These are phyloP conservation scores for Ustilago tritici DNA, from an alignment of 1,284 basidiomycete species.

Conservation along the genomic window DNA sequence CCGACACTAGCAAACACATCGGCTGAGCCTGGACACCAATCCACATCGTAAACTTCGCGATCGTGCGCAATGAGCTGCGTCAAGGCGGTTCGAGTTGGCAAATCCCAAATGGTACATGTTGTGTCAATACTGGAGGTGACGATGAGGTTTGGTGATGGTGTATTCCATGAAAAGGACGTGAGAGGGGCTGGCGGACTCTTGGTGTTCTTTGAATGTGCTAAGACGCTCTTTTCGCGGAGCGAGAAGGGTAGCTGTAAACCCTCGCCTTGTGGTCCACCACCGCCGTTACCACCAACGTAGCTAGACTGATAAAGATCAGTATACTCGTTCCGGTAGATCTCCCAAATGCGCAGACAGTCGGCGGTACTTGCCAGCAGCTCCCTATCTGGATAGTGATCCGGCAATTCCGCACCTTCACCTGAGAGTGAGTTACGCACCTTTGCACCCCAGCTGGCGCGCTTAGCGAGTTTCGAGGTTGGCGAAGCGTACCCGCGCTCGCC, in stretches of 20 bases:
- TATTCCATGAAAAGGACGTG: conserved; percentile 69
- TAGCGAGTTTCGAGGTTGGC: conserved; percentile 52
- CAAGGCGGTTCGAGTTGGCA: conserved; percentile 92
- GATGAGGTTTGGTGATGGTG: conserved; percentile 68
- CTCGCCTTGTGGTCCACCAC: conserved; percentile 20
- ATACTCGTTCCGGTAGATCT: conserved; percentile 57
- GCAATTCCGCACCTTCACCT: conserved; percentile 23
- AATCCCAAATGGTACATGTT: conserved; percentile 79
- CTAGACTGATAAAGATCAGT: conserved; percentile 47
- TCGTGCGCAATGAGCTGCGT: conserved; percentile 93
- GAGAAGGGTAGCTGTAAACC: conserved; percentile 47
- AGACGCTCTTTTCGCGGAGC: conserved; percentile 65
- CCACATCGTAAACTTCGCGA: conserved; percentile 95
- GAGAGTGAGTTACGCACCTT: conserved; percentile 23
- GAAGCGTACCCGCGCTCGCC: conserved; percentile 51
- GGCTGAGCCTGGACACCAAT: conserved; percentile 96
- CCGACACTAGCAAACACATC: conserved; percentile 99
- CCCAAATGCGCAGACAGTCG: conserved; percentile 68
- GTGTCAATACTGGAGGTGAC: conserved; percentile 75
- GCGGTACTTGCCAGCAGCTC: conserved; percentile 68
- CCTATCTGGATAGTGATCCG: conserved; percentile 60
- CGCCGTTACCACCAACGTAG: conserved; percentile 49
- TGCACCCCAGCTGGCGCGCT: conserved; percentile 58
- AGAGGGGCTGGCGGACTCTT: conserved; percentile 66
- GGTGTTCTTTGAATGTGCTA: conserved; percentile 66